phyloP scores from a whole-genome alignment of 257 asterid genomes.

The Penstemon barbatus region DNA sequence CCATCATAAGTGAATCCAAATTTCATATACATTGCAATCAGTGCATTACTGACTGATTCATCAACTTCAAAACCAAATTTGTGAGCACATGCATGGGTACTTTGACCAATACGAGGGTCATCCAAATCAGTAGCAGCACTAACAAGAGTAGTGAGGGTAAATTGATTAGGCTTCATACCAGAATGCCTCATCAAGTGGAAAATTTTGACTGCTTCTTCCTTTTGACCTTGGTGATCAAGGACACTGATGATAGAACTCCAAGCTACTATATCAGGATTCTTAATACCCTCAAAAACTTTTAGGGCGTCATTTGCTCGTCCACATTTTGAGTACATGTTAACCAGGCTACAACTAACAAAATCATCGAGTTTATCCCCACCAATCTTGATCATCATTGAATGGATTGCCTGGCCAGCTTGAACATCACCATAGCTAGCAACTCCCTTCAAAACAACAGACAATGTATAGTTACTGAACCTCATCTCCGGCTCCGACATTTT shows the following conservation, averaged over 20 bases:
- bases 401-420: constrained; percentile 60
- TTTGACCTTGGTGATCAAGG: constrained; percentile 71
- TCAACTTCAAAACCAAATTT: constrained; percentile 63
- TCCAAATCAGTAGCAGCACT: constrained; percentile 68
- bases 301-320: constrained; percentile 63
- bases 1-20: constrained; percentile 58
- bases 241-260: constrained; percentile 78
- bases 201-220: constrained; percentile 60
- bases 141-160: constrained; percentile 62
- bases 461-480: constrained; percentile 59
- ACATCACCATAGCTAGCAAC: constrained; percentile 51
- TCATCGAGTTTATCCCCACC: constrained; percentile 58
- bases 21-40: constrained; percentile 80
- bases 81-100: constrained; percentile 74
- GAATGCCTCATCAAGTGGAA: constrained; percentile 61
- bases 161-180: constrained; percentile 70
- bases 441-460: constrained; percentile 76
- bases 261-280: constrained; percentile 68
- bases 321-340: constrained; percentile 80
- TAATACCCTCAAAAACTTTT: constrained; percentile 52
- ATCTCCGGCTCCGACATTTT: constrained; percentile 56
- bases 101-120: constrained; percentile 50
- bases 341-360: constrained; percentile 65
- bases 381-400: constrained; percentile 61
- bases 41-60: constrained; percentile 61